phyloP scores from a whole-genome alignment of 768 basidiomycete genomes.

The Cystobasidium onofrii region DNA sequence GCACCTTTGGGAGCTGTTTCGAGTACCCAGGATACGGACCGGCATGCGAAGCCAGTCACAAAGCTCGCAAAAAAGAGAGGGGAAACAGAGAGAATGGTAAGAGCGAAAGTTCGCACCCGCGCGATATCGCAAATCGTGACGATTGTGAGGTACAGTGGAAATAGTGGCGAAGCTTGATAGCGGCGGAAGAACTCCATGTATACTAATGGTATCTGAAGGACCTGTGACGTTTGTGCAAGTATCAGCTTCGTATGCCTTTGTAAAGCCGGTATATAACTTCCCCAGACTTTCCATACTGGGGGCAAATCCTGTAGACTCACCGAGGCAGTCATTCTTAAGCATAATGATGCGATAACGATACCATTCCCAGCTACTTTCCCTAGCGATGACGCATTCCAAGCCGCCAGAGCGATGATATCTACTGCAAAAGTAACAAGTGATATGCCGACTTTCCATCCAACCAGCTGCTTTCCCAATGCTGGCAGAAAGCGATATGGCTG shows the following conservation, averaged over 20 bases:
- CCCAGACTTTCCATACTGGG: no score
- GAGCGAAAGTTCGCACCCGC: slow-evolving; percentile 24
- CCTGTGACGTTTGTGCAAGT: not conserved
- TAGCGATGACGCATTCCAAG: not conserved
- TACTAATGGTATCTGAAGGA: not conserved
- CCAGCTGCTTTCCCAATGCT: slow-evolving; percentile 9
- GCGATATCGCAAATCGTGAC: slow-evolving; percentile 17
- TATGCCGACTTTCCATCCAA: slow-evolving; percentile 1
- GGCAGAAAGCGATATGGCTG: slow-evolving; percentile 12
- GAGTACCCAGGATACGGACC: not conserved
- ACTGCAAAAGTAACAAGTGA: not conserved
- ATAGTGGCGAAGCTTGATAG: not conserved
- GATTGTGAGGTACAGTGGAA: slow-evolving; percentile 16
- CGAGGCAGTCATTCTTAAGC: not conserved
- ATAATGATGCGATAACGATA: not conserved
- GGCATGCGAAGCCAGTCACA: not conserved
- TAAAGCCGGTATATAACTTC: no score
- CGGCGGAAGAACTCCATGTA: slow-evolving; percentile 29
- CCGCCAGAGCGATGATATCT: slow-evolving; percentile 18
- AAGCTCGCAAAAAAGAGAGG: slow-evolving; percentile 21
- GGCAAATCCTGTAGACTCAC: not conserved
- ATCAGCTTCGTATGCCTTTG: not conserved
- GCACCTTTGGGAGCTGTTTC: slow-evolving; percentile 25
- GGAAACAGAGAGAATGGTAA: not conserved
- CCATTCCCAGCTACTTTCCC: not conserved